Evolutionary conservation across 192 early-diverging fungal species (phyloP).

Genomic region (Linnemannia elongata): DNA sequence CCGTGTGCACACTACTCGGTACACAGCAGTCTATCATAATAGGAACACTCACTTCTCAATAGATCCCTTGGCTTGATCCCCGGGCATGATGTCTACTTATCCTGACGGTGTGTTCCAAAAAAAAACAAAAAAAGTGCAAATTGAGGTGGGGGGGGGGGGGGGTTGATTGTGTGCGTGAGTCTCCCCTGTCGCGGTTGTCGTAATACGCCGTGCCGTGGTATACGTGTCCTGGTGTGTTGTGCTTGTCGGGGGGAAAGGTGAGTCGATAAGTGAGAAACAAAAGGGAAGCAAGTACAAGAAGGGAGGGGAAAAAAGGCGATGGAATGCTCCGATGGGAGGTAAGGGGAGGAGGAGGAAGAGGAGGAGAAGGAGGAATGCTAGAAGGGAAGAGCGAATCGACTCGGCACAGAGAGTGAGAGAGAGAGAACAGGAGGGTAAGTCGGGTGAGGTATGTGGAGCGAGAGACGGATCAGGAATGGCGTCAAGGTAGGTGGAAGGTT

Average conservation of each 20-base stretch:
- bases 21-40: neutral
- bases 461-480: slow-evolving; percentile 3
- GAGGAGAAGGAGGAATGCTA: neutral
- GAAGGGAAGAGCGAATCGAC: neutral
- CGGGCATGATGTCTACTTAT: neutral
- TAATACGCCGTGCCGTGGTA: neutral
- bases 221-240: neutral
- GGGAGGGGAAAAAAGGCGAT: neutral
- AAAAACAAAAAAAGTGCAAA: neutral
- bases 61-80: slow-evolving; percentile 12
- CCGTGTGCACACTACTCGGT: neutral
- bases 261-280: neutral
- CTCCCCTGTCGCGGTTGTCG: neutral
- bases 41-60: neutral
- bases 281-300: neutral
- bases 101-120: neutral
- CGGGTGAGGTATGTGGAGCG: slow-evolving; percentile 4
- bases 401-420: neutral
- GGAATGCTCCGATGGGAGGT: slow-evolving; percentile 4
- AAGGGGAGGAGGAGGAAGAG: no score
- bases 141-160: no score
- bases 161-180: neutral
- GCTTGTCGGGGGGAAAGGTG: neutral
- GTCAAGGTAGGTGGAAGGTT: neutral
- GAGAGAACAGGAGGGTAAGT: neutral